phyloP scores from a whole-genome alignment of 1,139 yeast genomes.

The Pichia sp. region DNA sequence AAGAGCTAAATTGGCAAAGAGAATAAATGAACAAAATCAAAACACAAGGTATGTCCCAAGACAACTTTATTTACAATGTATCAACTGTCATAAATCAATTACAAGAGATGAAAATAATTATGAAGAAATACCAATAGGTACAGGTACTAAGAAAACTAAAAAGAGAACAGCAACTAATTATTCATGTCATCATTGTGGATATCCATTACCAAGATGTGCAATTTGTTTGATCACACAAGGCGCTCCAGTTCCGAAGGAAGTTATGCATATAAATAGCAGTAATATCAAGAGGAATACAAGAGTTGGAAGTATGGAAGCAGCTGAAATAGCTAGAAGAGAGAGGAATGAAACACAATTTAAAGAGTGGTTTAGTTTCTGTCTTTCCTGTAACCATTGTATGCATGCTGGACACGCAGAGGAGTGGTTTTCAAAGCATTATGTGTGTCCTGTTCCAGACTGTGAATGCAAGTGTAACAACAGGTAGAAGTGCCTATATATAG shows the following conservation, averaged over 20 bases:
- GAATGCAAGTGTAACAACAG: constrained; percentile 67
- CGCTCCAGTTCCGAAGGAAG: constrained; percentile 49
- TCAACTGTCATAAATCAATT: constrained; percentile 70
- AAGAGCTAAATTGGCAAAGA: constrained; percentile 58
- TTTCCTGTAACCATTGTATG: constrained; percentile 87
- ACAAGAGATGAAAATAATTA: constrained; percentile 1
- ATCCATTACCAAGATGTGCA: constrained; percentile 87
- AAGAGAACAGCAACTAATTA: constrained; percentile 12
- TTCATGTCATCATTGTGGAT: constrained; percentile 79
- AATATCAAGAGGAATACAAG: background rate
- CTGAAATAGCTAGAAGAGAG: constrained; percentile 4
- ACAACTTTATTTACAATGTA: constrained; percentile 76
- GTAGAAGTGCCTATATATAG: constrained; percentile 10
- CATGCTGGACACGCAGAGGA: constrained; percentile 95
- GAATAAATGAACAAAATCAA: constrained; percentile 44
- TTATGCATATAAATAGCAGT: constrained; percentile 15
- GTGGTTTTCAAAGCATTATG: constrained; percentile 83
- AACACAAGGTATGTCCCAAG: constrained; percentile 45
- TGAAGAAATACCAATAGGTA: constrained; percentile 6
- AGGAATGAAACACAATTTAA: constrained; percentile 34
- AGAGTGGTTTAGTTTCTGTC: constrained; percentile 85
- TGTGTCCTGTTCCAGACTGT: constrained; percentile 95
- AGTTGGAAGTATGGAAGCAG: constrained; percentile 1
- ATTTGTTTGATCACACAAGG: constrained; percentile 82
- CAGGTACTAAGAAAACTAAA: constrained; percentile 1